Percentiles rank a stretch among this genome's conserved stretches.
Conservation (phyloP, 108 stramenopile species). For the Skeletonema tropicum region DNA sequence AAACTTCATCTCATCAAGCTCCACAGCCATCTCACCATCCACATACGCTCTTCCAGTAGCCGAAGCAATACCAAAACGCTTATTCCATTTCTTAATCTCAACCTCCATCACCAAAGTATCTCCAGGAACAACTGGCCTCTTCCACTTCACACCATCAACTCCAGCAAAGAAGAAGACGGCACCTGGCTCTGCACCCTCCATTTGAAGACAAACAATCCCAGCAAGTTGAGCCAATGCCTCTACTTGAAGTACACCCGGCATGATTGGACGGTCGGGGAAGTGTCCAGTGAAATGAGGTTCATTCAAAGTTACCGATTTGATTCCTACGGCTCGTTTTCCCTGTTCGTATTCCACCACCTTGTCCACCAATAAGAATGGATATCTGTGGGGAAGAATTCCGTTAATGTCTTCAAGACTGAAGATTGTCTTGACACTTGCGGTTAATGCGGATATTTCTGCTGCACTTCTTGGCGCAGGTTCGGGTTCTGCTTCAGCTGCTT, state of each 20-base stretch:
- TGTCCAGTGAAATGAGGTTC: conserved; percentile 99
- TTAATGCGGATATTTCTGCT: conserved; percentile 72
- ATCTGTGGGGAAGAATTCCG: conserved; percentile 92
- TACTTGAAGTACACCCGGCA: conserved; percentile 97
- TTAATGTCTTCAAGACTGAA: conserved; percentile 91
- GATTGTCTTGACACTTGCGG: conserved; percentile 67
- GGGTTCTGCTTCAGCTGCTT: conserved; percentile 23
- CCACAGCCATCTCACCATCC: conserved; percentile 85
- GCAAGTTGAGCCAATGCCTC: conserved; percentile 98
- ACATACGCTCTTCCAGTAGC: conserved; percentile 88
- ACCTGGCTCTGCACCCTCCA: conserved; percentile 84
- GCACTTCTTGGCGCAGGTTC: conserved; percentile 45
- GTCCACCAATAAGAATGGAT: conserved; percentile 90
- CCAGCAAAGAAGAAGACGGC: conserved; percentile 98
- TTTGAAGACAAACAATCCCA: conserved; percentile 90
- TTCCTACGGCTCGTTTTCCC: conserved; percentile 93
- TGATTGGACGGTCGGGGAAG: conserved; percentile 96
- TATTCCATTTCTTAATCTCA: conserved; percentile 87
- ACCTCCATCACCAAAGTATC: conserved; percentile 97
- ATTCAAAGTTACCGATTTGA: conserved; percentile 95
- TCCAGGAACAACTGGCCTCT: conserved; percentile 97
- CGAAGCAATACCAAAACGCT: conserved; percentile 87
- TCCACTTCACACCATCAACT: conserved; percentile 96
- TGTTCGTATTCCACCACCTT: conserved; percentile 93
- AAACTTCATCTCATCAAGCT: conserved; percentile 82